A percentile compares a stretch with the other conserved stretches of the same genome.
Conservation (phyloP, 2,329 filamentous ascomycete species). For the Alternaria rosae region DNA sequence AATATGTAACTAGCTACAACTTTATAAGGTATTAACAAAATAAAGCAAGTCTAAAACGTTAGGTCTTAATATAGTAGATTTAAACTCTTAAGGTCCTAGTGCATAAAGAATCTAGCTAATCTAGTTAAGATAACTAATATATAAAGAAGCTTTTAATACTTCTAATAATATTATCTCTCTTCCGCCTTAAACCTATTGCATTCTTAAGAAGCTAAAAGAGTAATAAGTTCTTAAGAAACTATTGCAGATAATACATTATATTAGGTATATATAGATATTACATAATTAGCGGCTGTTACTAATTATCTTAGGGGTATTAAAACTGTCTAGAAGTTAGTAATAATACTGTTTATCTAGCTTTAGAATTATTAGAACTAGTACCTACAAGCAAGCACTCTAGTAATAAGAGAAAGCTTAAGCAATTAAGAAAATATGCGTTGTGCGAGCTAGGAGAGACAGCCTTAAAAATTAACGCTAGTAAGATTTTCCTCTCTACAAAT, state of each 20-base stretch:
- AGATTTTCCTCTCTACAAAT: neutral
- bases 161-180: constrained; percentile 1
- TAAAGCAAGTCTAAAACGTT: neutral
- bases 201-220: neutral
- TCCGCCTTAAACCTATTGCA: neutral
- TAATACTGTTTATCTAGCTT: neutral
- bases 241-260: constrained; percentile 1
- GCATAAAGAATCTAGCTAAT: neutral
- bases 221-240: constrained; percentile 2
- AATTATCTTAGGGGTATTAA: neutral
- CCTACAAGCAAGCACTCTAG: neutral
- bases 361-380: neutral
- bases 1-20: neutral
- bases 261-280: neutral
- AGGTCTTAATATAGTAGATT: neutral
- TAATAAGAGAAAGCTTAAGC: neutral
- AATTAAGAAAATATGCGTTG: neutral
- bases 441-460: neutral
- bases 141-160: constrained; percentile 3
- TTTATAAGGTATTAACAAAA: neutral
- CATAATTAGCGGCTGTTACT: neutral
- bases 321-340: neutral
- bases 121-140: constrained; percentile 5
- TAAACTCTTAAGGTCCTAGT: neutral
- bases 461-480: neutral